Evolutionary conservation across 139 green algal genomes (phyloP), one percentile per base, ranked within the genome.

Genomic region (Chlamydomonas applanata): DNA sequence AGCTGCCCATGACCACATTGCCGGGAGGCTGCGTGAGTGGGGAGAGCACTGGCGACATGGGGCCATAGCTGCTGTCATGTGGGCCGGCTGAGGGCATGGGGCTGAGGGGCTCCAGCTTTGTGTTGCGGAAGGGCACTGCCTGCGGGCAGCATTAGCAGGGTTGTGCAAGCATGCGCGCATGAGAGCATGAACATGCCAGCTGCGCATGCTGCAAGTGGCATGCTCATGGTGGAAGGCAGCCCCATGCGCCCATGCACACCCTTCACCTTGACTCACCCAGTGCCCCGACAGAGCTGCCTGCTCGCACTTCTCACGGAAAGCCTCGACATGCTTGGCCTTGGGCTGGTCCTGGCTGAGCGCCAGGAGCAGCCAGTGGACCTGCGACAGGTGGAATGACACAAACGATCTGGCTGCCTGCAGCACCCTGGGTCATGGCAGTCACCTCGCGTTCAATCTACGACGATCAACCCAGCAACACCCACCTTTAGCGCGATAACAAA

Each of bases 301-400:
- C 71, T 97, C 93, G 69, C 86, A 90, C 0, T 60, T 61, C 22
- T 95, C 89, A 1, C 80, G 77, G 56, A 90, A 80, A 29, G 30
- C 27, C 44, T 86, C 76, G 20, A 90, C 33, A 24, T 89, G 74
- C 40, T 84, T 81, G 71, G 87, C 85, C 46, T 87, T 89, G 0
- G 87, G 88, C 45, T 91, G 82, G 82, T 98, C 94, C 71, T 98
- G 94, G 9, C 81, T 83, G 52, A 97, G 89, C 27, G 94, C 92
- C 67, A 94, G 78, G 73, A 98, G 77, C 45, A 98, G 83, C 94
- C 94, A 98, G 65, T 97, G 92, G 14, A 91, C 78, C 90, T 96
- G 85, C 76, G 63, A 66, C 24, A 67, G 24, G 49, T 33, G 33
- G 53, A 7, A 75, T 20, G 35, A 25, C 57, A 5, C 32, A 71